These are phyloP conservation scores for Alternaria triticimaculans DNA, from an alignment of 2,329 filamentous ascomycete genomes.

Conservation along the genomic window DNA sequence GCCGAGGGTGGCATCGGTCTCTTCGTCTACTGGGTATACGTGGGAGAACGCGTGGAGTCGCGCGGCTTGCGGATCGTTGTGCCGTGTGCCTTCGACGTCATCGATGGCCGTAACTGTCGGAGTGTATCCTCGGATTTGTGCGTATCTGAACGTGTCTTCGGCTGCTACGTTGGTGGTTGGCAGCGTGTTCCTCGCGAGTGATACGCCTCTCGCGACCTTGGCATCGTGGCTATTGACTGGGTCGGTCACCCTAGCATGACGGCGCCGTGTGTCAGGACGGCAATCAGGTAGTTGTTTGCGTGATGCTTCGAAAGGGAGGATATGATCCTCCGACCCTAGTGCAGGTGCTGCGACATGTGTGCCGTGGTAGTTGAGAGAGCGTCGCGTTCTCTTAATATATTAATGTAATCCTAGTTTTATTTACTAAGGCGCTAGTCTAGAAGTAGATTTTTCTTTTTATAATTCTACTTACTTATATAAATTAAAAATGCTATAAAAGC, in stretches of 20 bases:
- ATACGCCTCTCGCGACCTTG: neutral
- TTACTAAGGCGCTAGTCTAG: too few species aligned
- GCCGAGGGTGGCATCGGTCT: too few species aligned
- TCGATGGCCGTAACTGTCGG: neutral
- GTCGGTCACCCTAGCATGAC: neutral
- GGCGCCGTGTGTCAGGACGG: neutral
- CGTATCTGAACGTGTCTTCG: neutral
- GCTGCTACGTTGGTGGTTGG: neutral
- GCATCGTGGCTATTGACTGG: neutral
- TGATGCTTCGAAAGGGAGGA: neutral
- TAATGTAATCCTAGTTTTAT: too few species aligned
- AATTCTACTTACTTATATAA: too few species aligned
- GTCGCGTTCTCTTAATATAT: neutral
- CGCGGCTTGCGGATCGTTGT: neutral
- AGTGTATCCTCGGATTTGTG: neutral
- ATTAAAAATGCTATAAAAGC: too few species aligned
- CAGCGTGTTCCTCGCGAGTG: neutral
- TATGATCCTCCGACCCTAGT: accelerated
- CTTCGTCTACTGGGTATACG: neutral
- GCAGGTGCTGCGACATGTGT: neutral
- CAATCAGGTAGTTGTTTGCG: neutral
- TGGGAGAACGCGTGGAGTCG: neutral
- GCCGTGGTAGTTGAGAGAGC: neutral
- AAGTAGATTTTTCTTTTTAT: too few species aligned
- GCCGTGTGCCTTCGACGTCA: neutral